Conservation (phyloP, 805 yeast genomes). For the Komagataella kurtzmanii region DNA sequence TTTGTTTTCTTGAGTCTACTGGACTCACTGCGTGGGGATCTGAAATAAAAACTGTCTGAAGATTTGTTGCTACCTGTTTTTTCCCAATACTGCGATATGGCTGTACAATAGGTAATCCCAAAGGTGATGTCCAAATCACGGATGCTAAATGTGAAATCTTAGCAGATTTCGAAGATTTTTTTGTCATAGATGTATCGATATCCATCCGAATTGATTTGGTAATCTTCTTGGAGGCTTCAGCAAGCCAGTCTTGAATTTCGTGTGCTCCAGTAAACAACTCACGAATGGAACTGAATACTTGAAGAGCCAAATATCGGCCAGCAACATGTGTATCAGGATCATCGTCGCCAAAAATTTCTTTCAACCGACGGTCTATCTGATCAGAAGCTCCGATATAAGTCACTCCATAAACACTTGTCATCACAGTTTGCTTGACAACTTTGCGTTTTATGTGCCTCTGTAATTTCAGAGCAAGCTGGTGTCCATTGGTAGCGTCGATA, state of each 20-base stretch:
- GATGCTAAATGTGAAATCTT: constrained; percentile 45
- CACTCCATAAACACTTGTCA: constrained; percentile 97
- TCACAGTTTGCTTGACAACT: constrained; percentile 91
- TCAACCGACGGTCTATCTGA: constrained; percentile 73
- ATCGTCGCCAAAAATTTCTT: constrained; percentile 30
- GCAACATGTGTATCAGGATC: constrained; percentile 24
- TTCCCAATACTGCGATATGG: constrained; percentile 71
- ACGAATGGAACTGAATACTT: constrained; percentile 74
- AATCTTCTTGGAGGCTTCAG: constrained; percentile 70
- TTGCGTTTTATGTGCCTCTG: constrained; percentile 64
- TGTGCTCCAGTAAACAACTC: constrained; percentile 88
- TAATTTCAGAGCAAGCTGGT: constrained; percentile 38
- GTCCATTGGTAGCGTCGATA: constrained; percentile 37
- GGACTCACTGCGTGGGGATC: constrained; percentile 81
- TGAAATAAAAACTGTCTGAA: constrained; percentile 75
- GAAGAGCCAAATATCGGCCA: constrained; percentile 56
- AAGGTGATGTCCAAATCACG: constrained; percentile 96
- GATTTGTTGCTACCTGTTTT: constrained; percentile 60
- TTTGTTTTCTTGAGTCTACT: constrained; percentile 82
- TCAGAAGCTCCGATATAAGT: constrained; percentile 87
- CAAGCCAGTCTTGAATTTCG: constrained; percentile 92
- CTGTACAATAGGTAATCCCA: constrained; percentile 92
- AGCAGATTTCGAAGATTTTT: constrained; percentile 37
- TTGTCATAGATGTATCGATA: constrained; percentile 25
- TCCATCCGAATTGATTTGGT: constrained; percentile 67